These are phyloP conservation scores for Auriculariales sp. DNA, from an alignment of 768 basidiomycete genomes.

Conservation along the genomic window DNA sequence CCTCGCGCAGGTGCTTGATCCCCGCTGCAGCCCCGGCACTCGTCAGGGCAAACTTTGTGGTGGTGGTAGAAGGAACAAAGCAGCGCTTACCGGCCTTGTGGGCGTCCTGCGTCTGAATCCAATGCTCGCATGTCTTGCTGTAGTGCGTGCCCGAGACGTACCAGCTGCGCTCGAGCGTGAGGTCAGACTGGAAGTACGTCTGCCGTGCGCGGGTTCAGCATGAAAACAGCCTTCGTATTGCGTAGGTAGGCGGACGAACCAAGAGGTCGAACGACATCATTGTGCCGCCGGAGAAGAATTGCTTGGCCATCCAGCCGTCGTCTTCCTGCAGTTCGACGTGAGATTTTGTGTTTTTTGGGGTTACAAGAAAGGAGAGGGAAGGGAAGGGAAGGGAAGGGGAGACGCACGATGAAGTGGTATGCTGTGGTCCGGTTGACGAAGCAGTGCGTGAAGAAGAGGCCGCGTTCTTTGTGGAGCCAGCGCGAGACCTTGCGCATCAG, in stretches of 20 bases:
- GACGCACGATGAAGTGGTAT: slow-evolving; percentile 63
- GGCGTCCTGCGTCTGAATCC: slow-evolving; percentile 44
- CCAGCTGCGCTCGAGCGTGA: slow-evolving; percentile 44
- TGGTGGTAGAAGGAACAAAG: too few relatives aligned
- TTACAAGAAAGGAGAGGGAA: too few relatives aligned
- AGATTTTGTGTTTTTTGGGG: too few relatives aligned
- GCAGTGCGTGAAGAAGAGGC: slow-evolving; percentile 53
- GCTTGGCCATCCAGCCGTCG: slow-evolving; percentile 65
- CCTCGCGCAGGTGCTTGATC: slow-evolving; percentile 31
- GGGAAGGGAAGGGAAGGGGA: too few relatives aligned
- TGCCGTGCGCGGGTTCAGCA: slow-evolving; percentile 8
- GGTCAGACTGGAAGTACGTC: slow-evolving; percentile 51
- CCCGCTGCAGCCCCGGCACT: slow-evolving; percentile 33
- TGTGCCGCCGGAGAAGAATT: slow-evolving; percentile 62
- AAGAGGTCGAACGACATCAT: slow-evolving; percentile 58
- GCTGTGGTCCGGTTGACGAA: slow-evolving; percentile 51
- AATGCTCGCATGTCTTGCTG: slow-evolving; percentile 47
- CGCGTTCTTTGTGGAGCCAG: slow-evolving; percentile 36
- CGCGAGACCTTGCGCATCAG: slow-evolving; percentile 46
- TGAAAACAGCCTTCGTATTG: background rate
- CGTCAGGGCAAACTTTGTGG: too few relatives aligned
- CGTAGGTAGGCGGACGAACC: slow-evolving; percentile 16
- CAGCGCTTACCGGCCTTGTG: too few relatives aligned
- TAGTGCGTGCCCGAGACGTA: slow-evolving; percentile 53
- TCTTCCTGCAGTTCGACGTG: too few relatives aligned